A percentile compares a stretch with the other conserved stretches of the same genome.
phyloP scores from a whole-genome alignment of 2,329 filamentous ascomycete species.

The Cladophialophora carrionii region DNA sequence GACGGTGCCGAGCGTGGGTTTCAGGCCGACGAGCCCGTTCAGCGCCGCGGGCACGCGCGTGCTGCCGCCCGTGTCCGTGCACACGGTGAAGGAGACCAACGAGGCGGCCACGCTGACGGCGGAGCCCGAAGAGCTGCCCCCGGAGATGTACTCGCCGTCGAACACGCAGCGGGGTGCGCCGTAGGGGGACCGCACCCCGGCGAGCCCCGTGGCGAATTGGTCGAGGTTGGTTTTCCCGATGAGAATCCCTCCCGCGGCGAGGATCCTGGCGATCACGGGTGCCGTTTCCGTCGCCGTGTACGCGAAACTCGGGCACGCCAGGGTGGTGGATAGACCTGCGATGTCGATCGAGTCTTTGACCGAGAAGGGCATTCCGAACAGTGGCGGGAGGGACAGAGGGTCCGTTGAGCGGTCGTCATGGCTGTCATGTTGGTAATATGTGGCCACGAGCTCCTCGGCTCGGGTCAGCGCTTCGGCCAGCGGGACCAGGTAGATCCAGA shows the following conservation, averaged over 20 bases:
- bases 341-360: conserved; percentile 56
- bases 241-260: conserved; percentile 58
- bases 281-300: conserved; percentile 53
- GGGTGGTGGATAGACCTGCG: conserved; percentile 50
- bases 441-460: conserved; percentile 47
- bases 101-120: conserved; percentile 51
- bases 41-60: conserved; percentile 37
- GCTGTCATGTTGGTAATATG: no score
- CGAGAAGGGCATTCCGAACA: conserved; percentile 55
- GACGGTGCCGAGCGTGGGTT: conserved; percentile 39
- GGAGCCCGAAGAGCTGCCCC: conserved; percentile 61
- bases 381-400: conserved; percentile 47
- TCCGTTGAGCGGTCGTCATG: conserved; percentile 39
- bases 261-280: conserved; percentile 52
- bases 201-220: conserved; percentile 64
- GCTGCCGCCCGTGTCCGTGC: conserved; percentile 41
- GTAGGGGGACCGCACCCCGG: conserved; percentile 61
- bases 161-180: conserved; percentile 60
- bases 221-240: conserved; percentile 64
- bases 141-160: conserved; percentile 53
- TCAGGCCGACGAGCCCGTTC: conserved; percentile 39
- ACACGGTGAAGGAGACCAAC: conserved; percentile 60
- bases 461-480: conserved; percentile 47
- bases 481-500: conserved; percentile 56
- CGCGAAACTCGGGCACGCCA: conserved; percentile 52